Evolutionary conservation across 495 filamentous ascomycete species (phyloP), one percentile per base, ranked within the genome.

Genomic region (Neurospora sp.): DNA sequence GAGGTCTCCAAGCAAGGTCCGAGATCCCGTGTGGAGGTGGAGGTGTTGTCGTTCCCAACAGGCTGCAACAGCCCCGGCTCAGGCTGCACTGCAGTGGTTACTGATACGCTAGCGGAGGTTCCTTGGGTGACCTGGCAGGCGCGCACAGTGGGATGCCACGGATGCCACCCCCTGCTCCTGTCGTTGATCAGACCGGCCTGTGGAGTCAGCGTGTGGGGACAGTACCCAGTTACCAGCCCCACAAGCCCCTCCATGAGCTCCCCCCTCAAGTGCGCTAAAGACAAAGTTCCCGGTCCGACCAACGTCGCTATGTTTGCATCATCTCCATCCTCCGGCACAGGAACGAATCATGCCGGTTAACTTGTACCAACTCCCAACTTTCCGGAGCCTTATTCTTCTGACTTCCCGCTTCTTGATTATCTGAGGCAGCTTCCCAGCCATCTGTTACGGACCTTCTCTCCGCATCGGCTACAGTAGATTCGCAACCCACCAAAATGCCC

Each of bases 1-100:
- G 96, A 93, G 84, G 85, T 98, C 84, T 82, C 97, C 3, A n/a
- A 87, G 79, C 74, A 88, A 89, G 45, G 45, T 54, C 5, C 45
- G 45, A 24, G 45, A 54, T 54, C 13, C 45, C 45, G 45, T 10
- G 21, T 24, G 21, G 38, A 9, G 2, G 31, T 45, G 45, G 45
- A 28, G 45, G 21, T 54, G 10, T 28, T 15, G 45, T 54, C 21
- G 45, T 62, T 11, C 54, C 54, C 54, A 62, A 62, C 54, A 62
- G 38, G 38, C 38, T 39, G 38, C 38, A 39, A 39, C 38, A 39
- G 38, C 38, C 38, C 24, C 24, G 13, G 54, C 54, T 62, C 54
- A 19, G 54, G 54, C 54, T 62, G 54, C 54, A 62, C 21, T 62
- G 54, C 45, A 54, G 43, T 8, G 54, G 54, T 28, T 59, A 54